phyloP scores from a whole-genome alignment of 495 filamentous ascomycete genomes.

The Emericellopsis terricola region DNA sequence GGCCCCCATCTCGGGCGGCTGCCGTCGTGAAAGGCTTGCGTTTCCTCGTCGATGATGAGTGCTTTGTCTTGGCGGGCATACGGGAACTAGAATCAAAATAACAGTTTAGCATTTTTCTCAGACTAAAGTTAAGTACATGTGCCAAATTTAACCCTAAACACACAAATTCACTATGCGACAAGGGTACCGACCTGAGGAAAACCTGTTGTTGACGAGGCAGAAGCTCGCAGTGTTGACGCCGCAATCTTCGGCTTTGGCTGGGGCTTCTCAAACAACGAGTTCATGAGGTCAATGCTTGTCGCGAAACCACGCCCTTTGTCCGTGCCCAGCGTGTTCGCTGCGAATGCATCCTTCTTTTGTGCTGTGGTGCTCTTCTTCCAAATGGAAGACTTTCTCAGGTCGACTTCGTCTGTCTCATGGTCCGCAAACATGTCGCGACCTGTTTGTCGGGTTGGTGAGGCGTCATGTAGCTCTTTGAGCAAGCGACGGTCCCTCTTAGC shows the following conservation, averaged over 20 bases:
- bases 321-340: slow-evolving; percentile 1
- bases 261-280: slow-evolving; percentile 61
- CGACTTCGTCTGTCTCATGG: slow-evolving; percentile 1
- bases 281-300: slow-evolving; percentile 80
- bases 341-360: slow-evolving; percentile 1
- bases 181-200: slow-evolving; percentile 32
- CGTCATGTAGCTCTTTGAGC: slow-evolving; percentile 28
- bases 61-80: slow-evolving; percentile 61
- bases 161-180: slow-evolving; percentile 54
- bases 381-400: slow-evolving; percentile 3
- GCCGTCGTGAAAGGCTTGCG: slow-evolving; percentile 40
- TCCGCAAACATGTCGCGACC: not conserved
- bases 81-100: slow-evolving; percentile 55
- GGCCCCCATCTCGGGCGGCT: slow-evolving; percentile 69
- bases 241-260: slow-evolving; percentile 21
- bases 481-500: slow-evolving; percentile 60
- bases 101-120: slow-evolving; percentile 5
- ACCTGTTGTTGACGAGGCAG: slow-evolving; percentile 19
- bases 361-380: slow-evolving; percentile 3
- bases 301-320: slow-evolving; percentile 37
- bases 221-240: slow-evolving; percentile 4
- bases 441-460: slow-evolving; percentile 4
- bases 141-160: slow-evolving; percentile 3
- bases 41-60: slow-evolving; percentile 27
- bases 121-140: slow-evolving; percentile 1